Conservation (phyloP, 768 basidiomycete species). For the Sistotremastrum suecicum region DNA sequence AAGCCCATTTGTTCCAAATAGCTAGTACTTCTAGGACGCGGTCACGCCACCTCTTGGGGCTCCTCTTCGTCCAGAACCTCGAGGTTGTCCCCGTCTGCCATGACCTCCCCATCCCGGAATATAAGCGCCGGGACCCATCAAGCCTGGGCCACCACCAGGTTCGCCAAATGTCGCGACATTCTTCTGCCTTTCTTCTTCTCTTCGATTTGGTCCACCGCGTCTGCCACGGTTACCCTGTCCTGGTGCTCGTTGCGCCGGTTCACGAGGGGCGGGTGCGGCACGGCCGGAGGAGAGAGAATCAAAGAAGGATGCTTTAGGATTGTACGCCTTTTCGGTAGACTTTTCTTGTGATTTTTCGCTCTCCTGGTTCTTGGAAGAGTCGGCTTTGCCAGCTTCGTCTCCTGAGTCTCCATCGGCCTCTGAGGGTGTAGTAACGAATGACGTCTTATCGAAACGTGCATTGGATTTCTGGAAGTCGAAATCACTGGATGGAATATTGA, state of each 20-base stretch:
- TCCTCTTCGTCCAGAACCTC: slow-evolving; percentile 21
- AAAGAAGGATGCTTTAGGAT: slow-evolving; percentile 71
- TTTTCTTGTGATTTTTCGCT: slow-evolving; percentile 22
- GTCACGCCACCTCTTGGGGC: slow-evolving; percentile 8
- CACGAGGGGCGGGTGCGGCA: slow-evolving; percentile 17
- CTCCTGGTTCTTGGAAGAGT: slow-evolving; percentile 11
- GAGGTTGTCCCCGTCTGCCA: slow-evolving; percentile 34
- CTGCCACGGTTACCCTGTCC: slow-evolving; percentile 30
- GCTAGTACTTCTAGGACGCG: no score
- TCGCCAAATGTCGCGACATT: slow-evolving; percentile 85
- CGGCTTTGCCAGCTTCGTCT: slow-evolving; percentile 5
- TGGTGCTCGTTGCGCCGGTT: slow-evolving; percentile 21
- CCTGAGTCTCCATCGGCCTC: slow-evolving; percentile 14
- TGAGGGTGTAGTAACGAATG: slow-evolving; percentile 24
- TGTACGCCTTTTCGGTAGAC: slow-evolving; percentile 36
- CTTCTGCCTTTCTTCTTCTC: slow-evolving; percentile 74
- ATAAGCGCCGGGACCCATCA: slow-evolving; percentile 67
- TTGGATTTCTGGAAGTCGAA: slow-evolving; percentile 75
- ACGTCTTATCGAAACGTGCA: slow-evolving; percentile 67
- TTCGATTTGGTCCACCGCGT: slow-evolving; percentile 46
- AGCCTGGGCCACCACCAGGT: slow-evolving; percentile 53
- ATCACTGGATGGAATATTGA: slow-evolving; percentile 57
- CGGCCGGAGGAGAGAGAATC: slow-evolving; percentile 43
- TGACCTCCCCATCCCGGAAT: slow-evolving; percentile 69
- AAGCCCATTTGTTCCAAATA: no score